These are phyloP conservation scores for Pichia eremophila DNA, from an alignment of 805 yeast species.

Conservation along the genomic window DNA sequence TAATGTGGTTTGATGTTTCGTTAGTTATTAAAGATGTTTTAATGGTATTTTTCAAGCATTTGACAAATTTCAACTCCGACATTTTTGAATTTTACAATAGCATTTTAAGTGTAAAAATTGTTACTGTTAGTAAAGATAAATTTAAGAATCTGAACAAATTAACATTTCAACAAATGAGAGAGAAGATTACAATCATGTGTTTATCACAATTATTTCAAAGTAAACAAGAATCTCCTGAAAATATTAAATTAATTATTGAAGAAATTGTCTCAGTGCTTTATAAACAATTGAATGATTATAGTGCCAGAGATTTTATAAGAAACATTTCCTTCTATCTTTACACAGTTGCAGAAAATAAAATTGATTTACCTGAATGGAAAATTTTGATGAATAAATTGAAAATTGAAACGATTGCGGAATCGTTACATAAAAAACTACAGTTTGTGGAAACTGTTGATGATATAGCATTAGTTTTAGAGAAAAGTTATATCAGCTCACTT, in stretches of 20 bases:
- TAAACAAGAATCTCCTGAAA: background rate
- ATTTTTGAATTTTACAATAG: background rate
- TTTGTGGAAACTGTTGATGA: conserved; percentile 16
- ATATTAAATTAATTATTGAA: background rate
- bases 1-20: background rate
- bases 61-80: conserved; percentile 1
- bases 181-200: conserved; percentile 1
- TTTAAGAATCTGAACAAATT: background rate
- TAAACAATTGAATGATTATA: background rate
- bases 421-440: conserved; percentile 18
- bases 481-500: conserved; percentile 15
- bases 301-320: conserved; percentile 10
- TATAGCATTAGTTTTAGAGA: conserved; percentile 14
- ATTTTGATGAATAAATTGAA: conserved; percentile 8
- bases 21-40: conserved; percentile 1
- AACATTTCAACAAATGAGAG: background rate
- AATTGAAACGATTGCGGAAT: conserved; percentile 5
- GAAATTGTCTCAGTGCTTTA: background rate
- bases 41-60: conserved; percentile 5
- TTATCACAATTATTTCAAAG: conserved; percentile 1
- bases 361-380: conserved; percentile 16
- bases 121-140: background rate
- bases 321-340: conserved; percentile 19
- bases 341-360: conserved; percentile 13
- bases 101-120: background rate